Conservation (phyloP, 371 early-diverging fungal species). For the Zychaea mexicana region DNA sequence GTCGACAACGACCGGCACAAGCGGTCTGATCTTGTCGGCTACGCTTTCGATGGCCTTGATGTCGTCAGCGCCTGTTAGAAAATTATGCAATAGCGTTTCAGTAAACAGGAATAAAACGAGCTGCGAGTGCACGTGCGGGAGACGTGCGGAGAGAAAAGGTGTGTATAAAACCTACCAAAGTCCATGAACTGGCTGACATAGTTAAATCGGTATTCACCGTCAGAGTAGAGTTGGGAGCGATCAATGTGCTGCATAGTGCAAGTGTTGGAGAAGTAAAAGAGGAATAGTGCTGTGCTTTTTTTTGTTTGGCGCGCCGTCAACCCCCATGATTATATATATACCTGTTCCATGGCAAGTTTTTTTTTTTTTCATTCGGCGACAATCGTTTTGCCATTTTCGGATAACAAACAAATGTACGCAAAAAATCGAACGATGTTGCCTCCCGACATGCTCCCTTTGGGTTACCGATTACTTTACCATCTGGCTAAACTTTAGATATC, state of each 20-base stretch:
- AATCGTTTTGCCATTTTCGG: not conserved
- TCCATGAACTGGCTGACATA: constrained; percentile 73
- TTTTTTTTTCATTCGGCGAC: not conserved
- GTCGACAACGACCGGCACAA: constrained; percentile 81
- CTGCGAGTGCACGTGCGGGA: not conserved
- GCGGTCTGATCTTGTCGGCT: constrained; percentile 63
- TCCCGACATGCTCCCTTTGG: not conserved
- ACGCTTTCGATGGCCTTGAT: constrained; percentile 65
- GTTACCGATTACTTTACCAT: not conserved
- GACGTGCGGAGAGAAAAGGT: not conserved
- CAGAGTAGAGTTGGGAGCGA: constrained; percentile 63
- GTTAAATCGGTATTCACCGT: constrained; percentile 70
- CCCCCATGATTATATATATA: not conserved
- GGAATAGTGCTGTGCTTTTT: no score
- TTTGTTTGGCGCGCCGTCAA: not conserved
- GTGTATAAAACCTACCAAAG: constrained; percentile 46
- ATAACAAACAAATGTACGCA: not conserved
- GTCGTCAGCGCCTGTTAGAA: constrained; percentile 37
- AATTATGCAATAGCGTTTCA: not conserved
- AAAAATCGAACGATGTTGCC: not conserved
- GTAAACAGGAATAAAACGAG: not conserved
- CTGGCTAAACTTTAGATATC: not conserved
- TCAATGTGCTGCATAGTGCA: constrained; percentile 59
- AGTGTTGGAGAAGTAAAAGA: constrained; percentile 1
- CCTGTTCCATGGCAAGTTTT: no score